Conservation (phyloP, 441 rosid genomes). For the Pelargonium cotyledonis region DNA sequence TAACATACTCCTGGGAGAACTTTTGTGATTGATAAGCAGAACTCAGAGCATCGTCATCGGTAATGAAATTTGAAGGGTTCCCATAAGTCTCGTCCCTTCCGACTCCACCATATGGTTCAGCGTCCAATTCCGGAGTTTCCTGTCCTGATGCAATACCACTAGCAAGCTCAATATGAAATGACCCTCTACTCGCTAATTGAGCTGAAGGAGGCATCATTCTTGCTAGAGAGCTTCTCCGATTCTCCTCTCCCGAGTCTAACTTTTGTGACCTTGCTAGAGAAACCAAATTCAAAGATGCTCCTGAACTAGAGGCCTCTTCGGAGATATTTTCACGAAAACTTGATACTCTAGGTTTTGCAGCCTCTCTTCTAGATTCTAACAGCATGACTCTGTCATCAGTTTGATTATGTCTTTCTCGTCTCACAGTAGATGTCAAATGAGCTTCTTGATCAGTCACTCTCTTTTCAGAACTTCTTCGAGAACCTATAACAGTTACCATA, state of each 20-base stretch:
- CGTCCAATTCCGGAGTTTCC: constrained; percentile 23
- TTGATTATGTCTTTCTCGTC: constrained; percentile 25
- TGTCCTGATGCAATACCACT: constrained; percentile 29
- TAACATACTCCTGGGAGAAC: constrained; percentile 45
- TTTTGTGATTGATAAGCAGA: constrained; percentile 61
- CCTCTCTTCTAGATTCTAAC: constrained; percentile 28
- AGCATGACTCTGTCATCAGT: constrained; percentile 29
- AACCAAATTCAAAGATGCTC: constrained; percentile 35
- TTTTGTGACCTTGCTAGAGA: constrained; percentile 30
- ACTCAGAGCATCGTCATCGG: constrained; percentile 49
- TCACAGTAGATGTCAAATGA: constrained; percentile 26
- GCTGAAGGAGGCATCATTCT: constrained; percentile 50
- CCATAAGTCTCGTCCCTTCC: constrained; percentile 26
- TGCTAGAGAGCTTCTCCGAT: constrained; percentile 37
- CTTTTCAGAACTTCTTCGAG: constrained; percentile 37
- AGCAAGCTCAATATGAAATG: constrained; percentile 22
- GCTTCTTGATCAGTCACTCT: constrained; percentile 39
- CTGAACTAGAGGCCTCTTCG: constrained; percentile 33
- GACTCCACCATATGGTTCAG: constrained; percentile 26
- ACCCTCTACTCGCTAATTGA: constrained; percentile 41
- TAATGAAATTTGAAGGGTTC: constrained; percentile 27
- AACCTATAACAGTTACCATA: constrained; percentile 27
- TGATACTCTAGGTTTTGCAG: constrained; percentile 20
- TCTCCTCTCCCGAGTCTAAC: constrained; percentile 30
- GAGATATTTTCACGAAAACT: constrained; percentile 33